A percentile compares a stretch with the other conserved stretches of the same genome.
phyloP scores from a whole-genome alignment of 805 yeast species.

The Kuraishia capsulata region DNA sequence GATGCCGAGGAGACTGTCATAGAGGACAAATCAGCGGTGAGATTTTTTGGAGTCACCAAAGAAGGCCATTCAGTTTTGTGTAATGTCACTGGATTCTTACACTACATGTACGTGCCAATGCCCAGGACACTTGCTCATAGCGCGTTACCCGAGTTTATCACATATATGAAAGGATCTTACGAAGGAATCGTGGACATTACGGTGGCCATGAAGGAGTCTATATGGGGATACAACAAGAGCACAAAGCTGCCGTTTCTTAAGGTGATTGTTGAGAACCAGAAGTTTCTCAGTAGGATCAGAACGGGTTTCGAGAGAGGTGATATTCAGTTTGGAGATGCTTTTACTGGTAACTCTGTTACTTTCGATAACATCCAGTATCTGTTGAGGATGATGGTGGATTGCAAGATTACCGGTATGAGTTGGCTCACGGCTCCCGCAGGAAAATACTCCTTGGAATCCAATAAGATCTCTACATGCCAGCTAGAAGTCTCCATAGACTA shows the following conservation, averaged over 20 bases:
- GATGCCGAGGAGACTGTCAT: slow-evolving; percentile 79
- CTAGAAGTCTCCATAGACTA: slow-evolving; percentile 70
- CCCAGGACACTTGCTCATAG: slow-evolving; percentile 65
- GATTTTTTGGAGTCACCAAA: slow-evolving; percentile 88
- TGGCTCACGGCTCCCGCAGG: slow-evolving; percentile 87
- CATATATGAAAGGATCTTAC: slow-evolving; percentile 37
- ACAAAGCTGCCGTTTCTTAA: slow-evolving; percentile 72
- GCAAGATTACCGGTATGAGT: slow-evolving; percentile 90
- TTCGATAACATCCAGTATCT: slow-evolving; percentile 87
- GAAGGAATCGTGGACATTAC: slow-evolving; percentile 60
- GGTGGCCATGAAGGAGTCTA: slow-evolving; percentile 64
- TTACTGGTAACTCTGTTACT: slow-evolving; percentile 55
- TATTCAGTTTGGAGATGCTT: slow-evolving; percentile 51
- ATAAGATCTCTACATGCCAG: slow-evolving; percentile 69
- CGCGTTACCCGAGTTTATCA: slow-evolving; percentile 38
- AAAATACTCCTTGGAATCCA: slow-evolving; percentile 43
- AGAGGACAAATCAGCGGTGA: slow-evolving; percentile 52
- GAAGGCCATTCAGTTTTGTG: slow-evolving; percentile 86
- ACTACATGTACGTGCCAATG: slow-evolving; percentile 86
- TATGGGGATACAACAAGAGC: slow-evolving; percentile 90
- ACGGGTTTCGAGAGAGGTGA: slow-evolving; percentile 80
- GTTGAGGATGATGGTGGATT: slow-evolving; percentile 84
- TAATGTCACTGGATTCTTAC: slow-evolving; percentile 80
- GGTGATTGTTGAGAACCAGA: slow-evolving; percentile 57
- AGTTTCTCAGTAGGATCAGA: slow-evolving; percentile 59